A percentile compares a stretch with the other conserved stretches of the same genome.
These are phyloP conservation scores for Acaromyces ingoldii DNA, from an alignment of 1,284 basidiomycete genomes.

Conservation along the genomic window DNA sequence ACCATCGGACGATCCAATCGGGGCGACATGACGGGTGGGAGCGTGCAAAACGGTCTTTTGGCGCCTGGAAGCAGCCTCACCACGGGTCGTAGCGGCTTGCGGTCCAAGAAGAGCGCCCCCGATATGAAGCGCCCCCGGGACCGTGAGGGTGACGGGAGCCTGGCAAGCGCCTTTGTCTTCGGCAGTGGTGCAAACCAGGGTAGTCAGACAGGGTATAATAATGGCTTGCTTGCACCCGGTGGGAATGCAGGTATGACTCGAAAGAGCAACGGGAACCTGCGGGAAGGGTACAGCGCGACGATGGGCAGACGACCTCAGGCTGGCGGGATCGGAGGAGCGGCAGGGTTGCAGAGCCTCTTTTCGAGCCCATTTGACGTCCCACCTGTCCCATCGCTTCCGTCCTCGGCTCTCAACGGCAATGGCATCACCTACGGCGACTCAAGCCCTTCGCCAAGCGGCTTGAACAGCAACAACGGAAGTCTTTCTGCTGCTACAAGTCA, in stretches of 20 bases:
- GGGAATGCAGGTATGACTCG: constrained; percentile 6
- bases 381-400: constrained; percentile 26
- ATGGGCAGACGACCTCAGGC: constrained; percentile 50
- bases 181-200: neutral
- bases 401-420: constrained; percentile 10
- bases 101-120: constrained; percentile 46
- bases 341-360: constrained; percentile 37
- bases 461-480: neutral
- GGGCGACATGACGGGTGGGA: constrained; percentile 2
- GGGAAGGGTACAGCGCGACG: constrained; percentile 36
- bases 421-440: neutral
- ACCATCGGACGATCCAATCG: constrained; percentile 36
- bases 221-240: neutral
- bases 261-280: constrained; percentile 33
- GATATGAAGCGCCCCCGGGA: constrained; percentile 38
- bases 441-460: constrained; percentile 18
- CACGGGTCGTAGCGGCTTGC: constrained; percentile 32
- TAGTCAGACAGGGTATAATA: neutral
- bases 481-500: neutral
- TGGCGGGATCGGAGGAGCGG: constrained; percentile 28
- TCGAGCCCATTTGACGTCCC: constrained; percentile 39
- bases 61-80: constrained; percentile 28
- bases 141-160: constrained; percentile 9
- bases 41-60: constrained; percentile 18
- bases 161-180: neutral